phyloP scores from a whole-genome alignment of 2,329 filamentous ascomycete species.

The Bipolaris gigantea region DNA sequence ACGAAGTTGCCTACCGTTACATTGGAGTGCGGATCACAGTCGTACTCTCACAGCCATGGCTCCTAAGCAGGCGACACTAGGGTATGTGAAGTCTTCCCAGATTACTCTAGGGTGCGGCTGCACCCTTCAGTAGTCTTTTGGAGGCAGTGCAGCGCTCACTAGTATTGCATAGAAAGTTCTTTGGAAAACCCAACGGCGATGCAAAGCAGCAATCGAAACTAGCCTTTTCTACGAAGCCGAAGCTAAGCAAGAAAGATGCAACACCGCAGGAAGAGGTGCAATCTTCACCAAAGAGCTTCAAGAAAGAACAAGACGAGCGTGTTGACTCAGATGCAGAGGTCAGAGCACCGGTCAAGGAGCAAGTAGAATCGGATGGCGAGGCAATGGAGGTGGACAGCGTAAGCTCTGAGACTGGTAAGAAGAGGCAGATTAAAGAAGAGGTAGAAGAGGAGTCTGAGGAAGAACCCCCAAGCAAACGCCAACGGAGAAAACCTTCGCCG shows the following conservation, averaged over 20 bases:
- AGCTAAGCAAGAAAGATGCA: slow-evolving; percentile 46
- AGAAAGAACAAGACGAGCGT: slow-evolving; percentile 19
- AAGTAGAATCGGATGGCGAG: slow-evolving; percentile 22
- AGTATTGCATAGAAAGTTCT: slow-evolving; percentile 72
- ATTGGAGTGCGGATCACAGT: slow-evolving; percentile 11
- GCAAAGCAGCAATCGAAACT: slow-evolving; percentile 77
- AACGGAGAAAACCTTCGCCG: slow-evolving; percentile 35
- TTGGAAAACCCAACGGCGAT: slow-evolving; percentile 66
- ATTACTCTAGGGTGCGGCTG: slow-evolving; percentile 69
- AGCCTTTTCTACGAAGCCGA: slow-evolving; percentile 64
- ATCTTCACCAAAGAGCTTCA: slow-evolving; percentile 22
- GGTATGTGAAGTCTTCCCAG: slow-evolving; percentile 80
- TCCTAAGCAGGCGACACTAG: slow-evolving; percentile 77
- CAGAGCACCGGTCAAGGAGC: slow-evolving; percentile 23
- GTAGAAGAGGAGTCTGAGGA: slow-evolving; percentile 41
- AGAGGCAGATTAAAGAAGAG: slow-evolving; percentile 36
- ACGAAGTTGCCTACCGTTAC: slow-evolving; percentile 7
- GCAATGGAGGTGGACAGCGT: slow-evolving; percentile 35
- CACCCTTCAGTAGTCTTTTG: not conserved
- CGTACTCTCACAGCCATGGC: slow-evolving; percentile 42
- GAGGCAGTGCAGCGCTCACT: slow-evolving; percentile 11
- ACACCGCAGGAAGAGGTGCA: slow-evolving; percentile 23
- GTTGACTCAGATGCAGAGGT: slow-evolving; percentile 22
- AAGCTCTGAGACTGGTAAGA: slow-evolving; percentile 32
- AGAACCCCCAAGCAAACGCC: slow-evolving; percentile 42